phyloP scores from a whole-genome alignment of 2,329 filamentous ascomycete genomes.

The Zasmidium citrigriseum region DNA sequence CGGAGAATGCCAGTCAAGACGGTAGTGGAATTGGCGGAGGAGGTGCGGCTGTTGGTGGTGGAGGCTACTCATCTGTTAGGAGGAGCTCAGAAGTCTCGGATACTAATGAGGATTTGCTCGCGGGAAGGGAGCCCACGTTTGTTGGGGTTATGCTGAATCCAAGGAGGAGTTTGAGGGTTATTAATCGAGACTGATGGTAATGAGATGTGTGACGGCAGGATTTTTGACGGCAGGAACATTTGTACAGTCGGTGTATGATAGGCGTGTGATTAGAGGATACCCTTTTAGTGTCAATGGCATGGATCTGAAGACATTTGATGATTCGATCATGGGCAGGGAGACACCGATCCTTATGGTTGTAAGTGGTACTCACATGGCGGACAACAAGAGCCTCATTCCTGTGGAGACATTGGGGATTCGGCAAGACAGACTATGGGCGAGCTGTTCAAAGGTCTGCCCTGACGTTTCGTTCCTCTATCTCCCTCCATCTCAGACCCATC shows the following conservation, averaged over 20 bases:
- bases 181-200: conserved; percentile 24
- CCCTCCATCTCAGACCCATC: too few species aligned
- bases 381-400: too few species aligned
- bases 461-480: too few species aligned
- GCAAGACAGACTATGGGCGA: too few species aligned
- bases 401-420: too few species aligned
- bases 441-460: too few species aligned
- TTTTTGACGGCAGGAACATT: neutral
- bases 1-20: conserved; percentile 38
- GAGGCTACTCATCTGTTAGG: conserved; percentile 30
- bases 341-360: too few species aligned
- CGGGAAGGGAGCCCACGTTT: conserved; percentile 68
- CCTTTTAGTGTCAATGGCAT: neutral
- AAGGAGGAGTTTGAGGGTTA: conserved; percentile 56
- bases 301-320: too few species aligned
- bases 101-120: conserved; percentile 61
- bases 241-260: neutral
- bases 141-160: conserved; percentile 48
- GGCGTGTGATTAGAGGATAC: neutral
- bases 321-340: too few species aligned
- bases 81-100: conserved; percentile 50
- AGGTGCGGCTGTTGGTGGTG: conserved; percentile 16
- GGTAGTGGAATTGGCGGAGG: conserved; percentile 25
- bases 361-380: too few species aligned
- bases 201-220: neutral